Base-by-base conservation (phyloP, 1,139 yeast species). In the Blastobotrys buckinghamii region DNA sequence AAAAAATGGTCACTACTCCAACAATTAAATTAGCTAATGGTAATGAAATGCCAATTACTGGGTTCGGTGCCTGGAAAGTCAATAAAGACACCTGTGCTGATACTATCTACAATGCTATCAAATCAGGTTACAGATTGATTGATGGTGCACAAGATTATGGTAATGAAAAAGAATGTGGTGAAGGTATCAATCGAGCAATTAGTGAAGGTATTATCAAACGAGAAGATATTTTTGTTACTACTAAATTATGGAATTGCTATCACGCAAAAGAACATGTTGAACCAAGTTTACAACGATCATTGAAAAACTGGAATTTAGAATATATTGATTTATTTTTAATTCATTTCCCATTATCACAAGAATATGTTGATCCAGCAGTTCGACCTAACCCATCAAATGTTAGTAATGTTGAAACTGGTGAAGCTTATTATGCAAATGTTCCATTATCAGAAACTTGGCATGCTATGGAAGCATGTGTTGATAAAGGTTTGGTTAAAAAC, bases 371-470 rank as follows among this genome's bases (percentile, higher is more conserved):
- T 57, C 83, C 79, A 49, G 77, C 72, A 55, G 85, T 76, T 55
- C 76, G 79, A 56, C 88, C 87, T 70, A 96, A 88, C 32, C 70
- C 70, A 40, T 82, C 80, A 15, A 77, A 82, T 65, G 81, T 81
- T 71, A 75, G 82, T 59, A 88, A 88, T 50, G 74, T 72, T 47
- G 81, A 71, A 36, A 70, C 73, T 55, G 68, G 72, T 46, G 63
- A 66, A 35, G 78, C 79, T 19, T 72, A 74, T 61, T 70, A 72
- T 58, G 72, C 67, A 59, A 74, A 80, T 52, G 72, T 77, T 58
- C 87, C 96, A 53, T 64, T 86, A 53, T 63, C 78, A 50, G 89
- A 81, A 57, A 88, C 96, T 44, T 88, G 92, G 85, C 77, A 73
- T 55, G 95, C 90, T 9, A 54, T 67, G 70, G 95, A 87, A 69